Percentiles rank a stretch among this genome's conserved stretches.
Conservation (phyloP, 306 rosid genomes). For the Medicago lupulina region DNA sequence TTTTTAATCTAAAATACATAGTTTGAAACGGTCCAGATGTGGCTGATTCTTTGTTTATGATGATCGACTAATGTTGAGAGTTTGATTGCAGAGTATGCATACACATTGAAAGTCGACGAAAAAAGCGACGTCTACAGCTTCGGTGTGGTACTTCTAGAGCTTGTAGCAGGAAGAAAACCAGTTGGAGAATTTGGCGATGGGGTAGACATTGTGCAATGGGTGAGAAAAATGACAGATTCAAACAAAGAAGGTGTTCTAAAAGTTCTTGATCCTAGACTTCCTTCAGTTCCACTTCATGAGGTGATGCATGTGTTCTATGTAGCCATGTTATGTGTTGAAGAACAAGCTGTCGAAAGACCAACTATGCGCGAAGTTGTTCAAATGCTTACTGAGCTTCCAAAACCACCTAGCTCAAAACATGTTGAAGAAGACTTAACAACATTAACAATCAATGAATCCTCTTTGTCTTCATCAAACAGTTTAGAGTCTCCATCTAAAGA, state of each 20-base stretch:
- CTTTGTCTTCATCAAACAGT: conserved; percentile 51
- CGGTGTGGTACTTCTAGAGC: conserved; percentile 83
- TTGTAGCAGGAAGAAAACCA: conserved; percentile 76
- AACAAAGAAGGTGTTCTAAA: conserved; percentile 55
- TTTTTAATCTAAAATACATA: too few species aligned
- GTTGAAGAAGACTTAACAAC: conserved; percentile 44
- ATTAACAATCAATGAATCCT: conserved; percentile 50
- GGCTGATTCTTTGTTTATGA: not conserved
- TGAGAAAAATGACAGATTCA: conserved; percentile 60
- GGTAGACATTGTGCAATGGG: conserved; percentile 93
- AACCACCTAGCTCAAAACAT: conserved; percentile 61
- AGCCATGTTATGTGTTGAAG: conserved; percentile 87
- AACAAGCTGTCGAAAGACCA: conserved; percentile 75
- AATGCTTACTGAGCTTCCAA: conserved; percentile 82
- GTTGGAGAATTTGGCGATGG: conserved; percentile 95
- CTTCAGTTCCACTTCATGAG: conserved; percentile 58
- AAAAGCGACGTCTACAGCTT: conserved; percentile 92
- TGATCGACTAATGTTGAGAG: conserved; percentile 20
- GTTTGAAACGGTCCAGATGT: not conserved
- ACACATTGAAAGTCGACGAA: conserved; percentile 87
- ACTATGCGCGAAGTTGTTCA: conserved; percentile 92
- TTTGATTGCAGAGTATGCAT: conserved; percentile 78
- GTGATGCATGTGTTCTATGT: conserved; percentile 76
- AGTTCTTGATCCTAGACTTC: conserved; percentile 58
- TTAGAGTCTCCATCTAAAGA: conserved; percentile 63